Evolutionary conservation across 768 basidiomycete genomes (phyloP).

Genomic region (Psilocybe cyanescens): DNA sequence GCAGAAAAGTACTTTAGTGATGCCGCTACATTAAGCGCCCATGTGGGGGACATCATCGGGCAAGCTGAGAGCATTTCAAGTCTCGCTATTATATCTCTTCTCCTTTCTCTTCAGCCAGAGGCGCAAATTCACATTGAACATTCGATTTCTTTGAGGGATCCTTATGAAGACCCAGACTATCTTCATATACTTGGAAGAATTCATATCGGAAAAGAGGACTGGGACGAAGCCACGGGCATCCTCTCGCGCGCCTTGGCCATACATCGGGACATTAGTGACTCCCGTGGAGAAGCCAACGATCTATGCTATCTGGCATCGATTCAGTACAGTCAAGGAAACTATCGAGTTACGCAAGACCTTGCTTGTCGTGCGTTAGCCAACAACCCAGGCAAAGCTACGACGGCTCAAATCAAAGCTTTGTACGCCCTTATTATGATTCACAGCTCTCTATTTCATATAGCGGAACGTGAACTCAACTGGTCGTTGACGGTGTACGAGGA

Average conservation of each 20-base stretch:
- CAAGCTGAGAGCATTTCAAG: constrained; percentile 28
- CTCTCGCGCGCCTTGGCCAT: constrained; percentile 16
- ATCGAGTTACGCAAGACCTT: too few relatives aligned
- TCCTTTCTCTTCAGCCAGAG: constrained; percentile 28
- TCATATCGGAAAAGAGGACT: constrained; percentile 21
- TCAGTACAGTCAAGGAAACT: background rate
- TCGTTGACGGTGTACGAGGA: too few relatives aligned
- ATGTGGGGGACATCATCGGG: constrained; percentile 21
- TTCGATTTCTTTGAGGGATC: constrained; percentile 26
- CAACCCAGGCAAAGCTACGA: too few relatives aligned
- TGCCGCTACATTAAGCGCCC: constrained; percentile 18
- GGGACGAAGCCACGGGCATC: constrained; percentile 17
- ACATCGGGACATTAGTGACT: constrained; percentile 20
- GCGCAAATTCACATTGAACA: constrained; percentile 23
- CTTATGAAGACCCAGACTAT: constrained; percentile 27
- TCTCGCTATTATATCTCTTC: constrained; percentile 23
- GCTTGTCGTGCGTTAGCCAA: too few relatives aligned
- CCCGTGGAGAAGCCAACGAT: background rate
- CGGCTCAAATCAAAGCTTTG: too few relatives aligned
- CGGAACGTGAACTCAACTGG: too few relatives aligned
- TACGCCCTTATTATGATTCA: too few relatives aligned
- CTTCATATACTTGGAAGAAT: constrained; percentile 29
- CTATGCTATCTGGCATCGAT: too few relatives aligned
- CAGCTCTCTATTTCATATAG: too few relatives aligned
- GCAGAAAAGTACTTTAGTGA: constrained; percentile 25